These are phyloP conservation scores for Pisolithus tinctorius DNA, from an alignment of 768 basidiomycete species.

Conservation along the genomic window DNA sequence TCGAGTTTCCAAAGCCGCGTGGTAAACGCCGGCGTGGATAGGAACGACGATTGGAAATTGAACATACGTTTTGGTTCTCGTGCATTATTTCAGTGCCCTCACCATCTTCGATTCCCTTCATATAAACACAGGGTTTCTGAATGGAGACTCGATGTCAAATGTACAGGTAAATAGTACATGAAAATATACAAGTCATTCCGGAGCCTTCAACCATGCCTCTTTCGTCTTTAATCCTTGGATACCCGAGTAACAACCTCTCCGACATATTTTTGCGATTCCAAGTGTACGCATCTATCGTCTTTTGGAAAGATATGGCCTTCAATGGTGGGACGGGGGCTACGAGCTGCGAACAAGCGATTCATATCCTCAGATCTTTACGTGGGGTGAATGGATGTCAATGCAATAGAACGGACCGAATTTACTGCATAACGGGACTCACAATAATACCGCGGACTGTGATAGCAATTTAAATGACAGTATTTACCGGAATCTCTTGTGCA, in stretches of 20 bases:
- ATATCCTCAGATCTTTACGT: conserved; percentile 29
- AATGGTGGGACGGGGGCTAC: conserved; percentile 42
- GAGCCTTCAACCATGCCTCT: too few species aligned
- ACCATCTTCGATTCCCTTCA: too few species aligned
- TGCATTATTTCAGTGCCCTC: neutral
- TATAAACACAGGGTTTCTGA: too few species aligned
- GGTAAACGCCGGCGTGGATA: conserved; percentile 23
- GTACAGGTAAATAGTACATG: too few species aligned
- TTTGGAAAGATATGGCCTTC: conserved; percentile 53
- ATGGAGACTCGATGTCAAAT: too few species aligned
- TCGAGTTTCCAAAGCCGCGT: conserved; percentile 71
- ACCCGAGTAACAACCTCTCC: conserved; percentile 58
- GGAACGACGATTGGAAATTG: neutral
- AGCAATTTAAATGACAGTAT: conserved; percentile 26
- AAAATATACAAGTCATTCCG: too few species aligned
- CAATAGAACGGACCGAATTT: conserved; percentile 13
- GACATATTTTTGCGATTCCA: conserved; percentile 49
- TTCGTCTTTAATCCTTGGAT: conserved; percentile 9
- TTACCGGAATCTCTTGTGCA: conserved; percentile 22
- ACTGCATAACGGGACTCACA: conserved; percentile 54
- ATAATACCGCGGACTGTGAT: conserved; percentile 45
- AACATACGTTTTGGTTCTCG: neutral
- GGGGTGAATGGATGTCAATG: neutral
- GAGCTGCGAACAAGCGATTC: conserved; percentile 14
- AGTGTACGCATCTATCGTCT: conserved; percentile 45